A percentile compares a stretch with the other conserved stretches of the same genome.
Conservation (phyloP, 2,329 filamentous ascomycete species). For the Nothopassalora personata region DNA sequence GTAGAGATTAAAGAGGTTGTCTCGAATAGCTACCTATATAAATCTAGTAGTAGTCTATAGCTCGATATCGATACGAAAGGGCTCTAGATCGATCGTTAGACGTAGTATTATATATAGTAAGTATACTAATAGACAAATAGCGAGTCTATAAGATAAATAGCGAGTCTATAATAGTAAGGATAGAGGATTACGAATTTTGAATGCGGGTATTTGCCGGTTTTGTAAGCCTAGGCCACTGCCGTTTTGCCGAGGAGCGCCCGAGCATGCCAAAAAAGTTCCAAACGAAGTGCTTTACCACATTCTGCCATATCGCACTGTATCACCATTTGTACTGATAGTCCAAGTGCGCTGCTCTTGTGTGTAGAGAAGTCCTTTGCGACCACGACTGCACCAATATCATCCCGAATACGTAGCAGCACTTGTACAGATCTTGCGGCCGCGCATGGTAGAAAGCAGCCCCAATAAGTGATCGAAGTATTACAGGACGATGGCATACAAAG, state of each 20-base stretch:
- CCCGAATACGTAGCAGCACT: background rate
- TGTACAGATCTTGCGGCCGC: background rate
- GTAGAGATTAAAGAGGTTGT: no score
- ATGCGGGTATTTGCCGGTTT: no score
- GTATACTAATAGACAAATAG: no score
- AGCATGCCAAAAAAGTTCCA: conserved; percentile 7
- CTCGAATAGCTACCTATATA: no score
- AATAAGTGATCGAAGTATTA: background rate
- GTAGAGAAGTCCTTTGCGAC: background rate
- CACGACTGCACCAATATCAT: background rate
- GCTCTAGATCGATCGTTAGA: no score
- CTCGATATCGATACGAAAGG: no score
- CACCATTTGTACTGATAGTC: background rate
- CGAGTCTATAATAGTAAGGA: no score
- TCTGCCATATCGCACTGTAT: background rate
- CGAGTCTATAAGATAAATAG: no score
- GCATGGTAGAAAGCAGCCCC: background rate
- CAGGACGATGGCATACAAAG: conserved; percentile 48
- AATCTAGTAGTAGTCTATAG: no score
- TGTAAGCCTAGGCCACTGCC: no score
- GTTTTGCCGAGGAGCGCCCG: background rate
- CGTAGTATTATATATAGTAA: no score
- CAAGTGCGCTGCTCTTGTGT: background rate
- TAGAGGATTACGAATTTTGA: no score
- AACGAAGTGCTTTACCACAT: background rate